Evolutionary conservation across 495 filamentous ascomycete species (phyloP), one percentile per base, ranked within the genome.

Genomic region (Penicillium coffeae): DNA sequence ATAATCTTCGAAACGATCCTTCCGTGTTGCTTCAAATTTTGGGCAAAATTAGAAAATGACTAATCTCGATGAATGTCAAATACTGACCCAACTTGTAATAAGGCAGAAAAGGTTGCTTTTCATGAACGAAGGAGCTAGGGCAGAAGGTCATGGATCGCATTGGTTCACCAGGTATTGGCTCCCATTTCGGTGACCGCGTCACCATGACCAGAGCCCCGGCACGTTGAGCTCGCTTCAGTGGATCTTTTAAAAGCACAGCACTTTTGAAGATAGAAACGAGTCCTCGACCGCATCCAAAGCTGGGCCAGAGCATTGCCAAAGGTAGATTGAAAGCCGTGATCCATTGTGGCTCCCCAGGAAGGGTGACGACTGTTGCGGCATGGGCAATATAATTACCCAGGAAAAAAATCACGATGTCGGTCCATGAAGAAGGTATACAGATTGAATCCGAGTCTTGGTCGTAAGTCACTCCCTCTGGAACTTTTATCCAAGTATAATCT

Each of bases 371-470:
- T 6, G 71, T 73, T 8, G 68, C 69, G 33, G 66, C 67, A 47
- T 73, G 72, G 25, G 73, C 58, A 3, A 74, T 32, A 38, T 73
- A 75, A 47, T 75, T 75, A n/a, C 63, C 64, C 7, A 73, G 32
- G 44, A 69, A 68, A 48, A 75, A 75, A 8, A 48, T 39, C 1
- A 64, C 41, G 27, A 73, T 56, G 42, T 72, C 68, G 7, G 57
- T 58, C 67, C 65, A 70, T 33, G 55, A 48, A 16, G 66, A 55
- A 7, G 65, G 65, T 10, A 36, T 50, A 16, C 51, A 54, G 25
- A 48, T 27, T 39, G 30, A 7, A 1, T 50, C 41, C 20, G 51
- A 37, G 13, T 50, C 16, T 20, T 34, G 27, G 21, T 50, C 9
- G 16, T 50, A 50, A 15, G 40, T 50, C 13, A 45, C 38, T 19